phyloP scores from a whole-genome alignment of 371 early-diverging fungal species.

The Chytridiales sp. region DNA sequence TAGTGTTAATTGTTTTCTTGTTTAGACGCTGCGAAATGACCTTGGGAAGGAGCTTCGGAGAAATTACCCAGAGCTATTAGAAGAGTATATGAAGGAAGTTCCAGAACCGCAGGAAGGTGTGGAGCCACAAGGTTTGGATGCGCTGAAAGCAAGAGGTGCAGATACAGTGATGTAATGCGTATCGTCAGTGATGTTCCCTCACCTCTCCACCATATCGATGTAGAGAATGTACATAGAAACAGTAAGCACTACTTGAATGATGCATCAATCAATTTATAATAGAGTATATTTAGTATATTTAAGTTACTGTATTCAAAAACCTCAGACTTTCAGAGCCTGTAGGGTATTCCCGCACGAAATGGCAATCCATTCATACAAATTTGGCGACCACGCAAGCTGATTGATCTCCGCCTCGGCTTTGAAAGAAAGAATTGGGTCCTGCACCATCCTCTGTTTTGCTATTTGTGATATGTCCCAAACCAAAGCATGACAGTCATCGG shows the following conservation, averaged over 20 bases:
- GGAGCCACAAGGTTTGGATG: no score
- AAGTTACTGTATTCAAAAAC: background rate
- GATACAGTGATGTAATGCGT: no score
- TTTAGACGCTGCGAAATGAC: slow-evolving; percentile 16
- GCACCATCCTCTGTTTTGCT: slow-evolving; percentile 41
- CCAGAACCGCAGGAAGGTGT: no score
- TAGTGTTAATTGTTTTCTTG: background rate
- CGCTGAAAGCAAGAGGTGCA: no score
- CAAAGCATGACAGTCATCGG: slow-evolving; percentile 74
- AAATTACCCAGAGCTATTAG: slow-evolving; percentile 20
- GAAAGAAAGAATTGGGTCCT: slow-evolving; percentile 71
- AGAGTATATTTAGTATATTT: no score
- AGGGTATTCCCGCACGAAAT: slow-evolving; percentile 47
- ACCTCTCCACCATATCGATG: no score
- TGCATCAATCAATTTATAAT: no score
- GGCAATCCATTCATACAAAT: slow-evolving; percentile 73
- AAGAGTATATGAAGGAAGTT: slow-evolving; percentile 4
- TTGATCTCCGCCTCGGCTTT: slow-evolving; percentile 68
- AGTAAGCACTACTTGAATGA: no score
- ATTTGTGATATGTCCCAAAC: slow-evolving; percentile 74
- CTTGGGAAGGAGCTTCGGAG: slow-evolving; percentile 16
- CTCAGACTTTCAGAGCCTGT: slow-evolving; percentile 43
- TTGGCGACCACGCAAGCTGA: slow-evolving; percentile 70
- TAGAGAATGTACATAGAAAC: no score
- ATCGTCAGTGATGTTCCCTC: no score